A percentile compares a stretch with the other conserved stretches of the same genome.
Evolutionary conservation across 2,329 filamentous ascomycete genomes (phyloP).

Genomic region (Meredithiella fracta): DNA sequence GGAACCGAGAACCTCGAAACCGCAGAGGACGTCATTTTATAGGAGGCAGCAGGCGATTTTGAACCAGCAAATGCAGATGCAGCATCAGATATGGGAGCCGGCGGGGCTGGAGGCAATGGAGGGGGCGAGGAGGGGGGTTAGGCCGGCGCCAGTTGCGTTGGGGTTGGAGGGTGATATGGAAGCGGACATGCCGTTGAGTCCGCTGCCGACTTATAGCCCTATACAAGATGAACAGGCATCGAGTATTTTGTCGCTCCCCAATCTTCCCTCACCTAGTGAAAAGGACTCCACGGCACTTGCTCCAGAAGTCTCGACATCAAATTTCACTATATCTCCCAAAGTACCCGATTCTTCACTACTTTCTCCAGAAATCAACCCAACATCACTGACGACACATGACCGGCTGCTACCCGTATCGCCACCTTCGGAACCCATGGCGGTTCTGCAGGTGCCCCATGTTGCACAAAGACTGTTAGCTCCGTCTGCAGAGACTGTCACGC

Average conservation of each 20-base stretch:
- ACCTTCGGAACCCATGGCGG: too few relatives aligned
- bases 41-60: background rate
- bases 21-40: background rate
- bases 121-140: too few relatives aligned
- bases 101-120: too few relatives aligned
- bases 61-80: background rate
- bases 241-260: background rate
- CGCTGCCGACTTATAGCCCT: background rate
- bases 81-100: background rate
- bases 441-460: background rate
- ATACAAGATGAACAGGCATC: background rate
- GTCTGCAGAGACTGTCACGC: background rate
- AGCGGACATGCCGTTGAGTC: background rate
- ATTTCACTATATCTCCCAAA: too few relatives aligned
- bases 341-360: too few relatives aligned
- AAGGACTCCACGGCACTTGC: background rate
- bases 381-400: too few relatives aligned
- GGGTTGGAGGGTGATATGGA: background rate
- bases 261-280: background rate
- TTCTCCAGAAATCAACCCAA: too few relatives aligned
- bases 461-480: background rate
- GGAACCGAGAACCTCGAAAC: background rate
- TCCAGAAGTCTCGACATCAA: background rate
- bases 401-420: too few relatives aligned
- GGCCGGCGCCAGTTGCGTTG: background rate